Evolutionary conservation across 2,329 filamentous ascomycete species (phyloP).

Genomic region (Aspergillus pseudonomiae): DNA sequence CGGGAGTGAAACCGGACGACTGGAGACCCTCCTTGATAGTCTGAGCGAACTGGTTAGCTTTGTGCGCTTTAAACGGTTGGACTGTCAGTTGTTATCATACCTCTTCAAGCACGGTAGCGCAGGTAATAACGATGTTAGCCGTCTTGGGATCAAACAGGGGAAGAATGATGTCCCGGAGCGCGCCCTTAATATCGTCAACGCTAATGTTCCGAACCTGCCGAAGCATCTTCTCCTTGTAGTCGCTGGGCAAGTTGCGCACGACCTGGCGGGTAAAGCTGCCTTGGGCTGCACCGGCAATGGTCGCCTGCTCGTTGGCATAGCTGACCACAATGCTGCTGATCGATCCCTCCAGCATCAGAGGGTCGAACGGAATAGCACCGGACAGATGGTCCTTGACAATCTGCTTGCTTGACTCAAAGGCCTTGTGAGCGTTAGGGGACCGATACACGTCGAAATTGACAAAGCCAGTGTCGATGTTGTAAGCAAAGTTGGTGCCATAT

Average conservation of each 20-base stretch:
- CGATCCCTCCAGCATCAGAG: slow-evolving; percentile 82
- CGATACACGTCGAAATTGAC: slow-evolving; percentile 86
- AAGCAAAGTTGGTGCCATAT: slow-evolving; percentile 80
- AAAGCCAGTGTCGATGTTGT: slow-evolving; percentile 76
- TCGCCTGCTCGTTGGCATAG: slow-evolving; percentile 86
- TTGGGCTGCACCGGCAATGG: slow-evolving; percentile 78
- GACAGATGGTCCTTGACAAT: slow-evolving; percentile 75
- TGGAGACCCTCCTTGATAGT: slow-evolving; percentile 74
- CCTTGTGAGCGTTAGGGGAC: slow-evolving; percentile 85
- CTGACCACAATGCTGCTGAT: slow-evolving; percentile 85
- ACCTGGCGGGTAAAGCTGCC: slow-evolving; percentile 83
- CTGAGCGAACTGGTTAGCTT: slow-evolving; percentile 50
- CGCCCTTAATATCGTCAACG: slow-evolving; percentile 73
- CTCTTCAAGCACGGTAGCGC: slow-evolving; percentile 81
- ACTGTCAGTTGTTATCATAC: slow-evolving; percentile 55
- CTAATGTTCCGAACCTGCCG: slow-evolving; percentile 75
- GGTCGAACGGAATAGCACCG: slow-evolving; percentile 73
- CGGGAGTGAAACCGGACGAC: slow-evolving; percentile 75
- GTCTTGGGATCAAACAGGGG: slow-evolving; percentile 78
- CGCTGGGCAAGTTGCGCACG: slow-evolving; percentile 71
- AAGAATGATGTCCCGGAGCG: slow-evolving; percentile 74
- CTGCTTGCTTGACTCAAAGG: slow-evolving; percentile 74
- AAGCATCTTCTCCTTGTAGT: slow-evolving; percentile 78
- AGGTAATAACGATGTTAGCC: slow-evolving; percentile 86
- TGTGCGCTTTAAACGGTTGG: slow-evolving; percentile 9